Evolutionary conservation across 1,139 yeast species (phyloP).

Genomic region (Kodamaea fungicola): DNA sequence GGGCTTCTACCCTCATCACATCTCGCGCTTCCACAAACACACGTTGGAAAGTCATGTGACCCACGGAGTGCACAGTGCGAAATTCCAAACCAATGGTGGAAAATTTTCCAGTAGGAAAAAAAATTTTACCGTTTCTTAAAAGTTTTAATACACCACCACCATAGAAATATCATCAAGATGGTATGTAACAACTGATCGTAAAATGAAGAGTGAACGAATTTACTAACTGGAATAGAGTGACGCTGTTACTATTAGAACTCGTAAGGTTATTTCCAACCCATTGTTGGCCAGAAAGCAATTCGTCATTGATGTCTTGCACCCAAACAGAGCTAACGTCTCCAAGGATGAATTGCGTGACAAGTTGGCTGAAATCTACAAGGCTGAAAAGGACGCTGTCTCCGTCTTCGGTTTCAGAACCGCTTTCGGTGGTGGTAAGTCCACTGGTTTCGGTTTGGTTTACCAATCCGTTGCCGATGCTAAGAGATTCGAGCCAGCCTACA

Average conservation of each 20-base stretch:
- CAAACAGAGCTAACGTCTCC: constrained; percentile 98
- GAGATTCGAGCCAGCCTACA: constrained; percentile 98
- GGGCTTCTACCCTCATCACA: constrained; percentile 3
- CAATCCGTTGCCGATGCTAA: constrained; percentile 97
- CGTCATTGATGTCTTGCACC: constrained; percentile 99
- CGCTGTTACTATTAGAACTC: constrained; percentile 99
- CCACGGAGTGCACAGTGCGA: constrained; percentile 2
- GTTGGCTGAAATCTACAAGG: constrained; percentile 94
- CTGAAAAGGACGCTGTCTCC: constrained; percentile 97
- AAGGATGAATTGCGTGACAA: constrained; percentile 99
- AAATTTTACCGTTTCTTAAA: constrained; percentile 8
- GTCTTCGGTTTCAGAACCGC: constrained; percentile 99
- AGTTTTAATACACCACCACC: constrained; percentile 10
- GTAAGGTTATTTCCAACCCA: constrained; percentile 99
- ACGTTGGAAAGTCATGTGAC: constrained; percentile 2
- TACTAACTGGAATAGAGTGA: constrained; percentile 67
- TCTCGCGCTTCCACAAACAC: not conserved
- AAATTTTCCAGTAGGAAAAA: constrained; percentile 9
- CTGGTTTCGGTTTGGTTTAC: constrained; percentile 99
- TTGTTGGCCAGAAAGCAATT: constrained; percentile 99
- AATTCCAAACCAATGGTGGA: constrained; percentile 4
- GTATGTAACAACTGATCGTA: constrained; percentile 18
- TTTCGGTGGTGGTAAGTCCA: constrained; percentile 99
- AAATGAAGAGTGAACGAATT: not conserved
- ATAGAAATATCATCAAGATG: constrained; percentile 30